Evolutionary conservation across 768 basidiomycete genomes (phyloP).

Genomic region (Kondoa subrosea): DNA sequence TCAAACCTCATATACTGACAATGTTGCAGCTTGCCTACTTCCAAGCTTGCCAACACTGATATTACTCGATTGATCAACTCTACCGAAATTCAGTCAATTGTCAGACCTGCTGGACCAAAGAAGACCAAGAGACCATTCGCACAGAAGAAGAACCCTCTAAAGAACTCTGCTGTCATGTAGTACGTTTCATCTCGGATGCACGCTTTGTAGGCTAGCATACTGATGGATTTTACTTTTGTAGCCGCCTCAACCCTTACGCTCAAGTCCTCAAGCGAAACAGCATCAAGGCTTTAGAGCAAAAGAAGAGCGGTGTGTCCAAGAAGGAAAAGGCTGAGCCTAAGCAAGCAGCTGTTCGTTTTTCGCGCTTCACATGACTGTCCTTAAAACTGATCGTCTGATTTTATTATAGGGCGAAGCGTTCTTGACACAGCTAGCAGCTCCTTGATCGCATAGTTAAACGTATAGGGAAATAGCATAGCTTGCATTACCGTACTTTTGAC

Average conservation of each 20-base stretch:
- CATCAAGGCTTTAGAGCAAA: conserved; percentile 36
- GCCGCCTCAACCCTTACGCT: conserved; percentile 97
- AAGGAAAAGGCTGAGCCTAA: conserved; percentile 20
- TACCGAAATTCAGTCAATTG: conserved; percentile 89
- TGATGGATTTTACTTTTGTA: conserved; percentile 29
- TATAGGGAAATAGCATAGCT: too few species aligned
- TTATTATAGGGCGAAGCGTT: conserved; percentile 14
- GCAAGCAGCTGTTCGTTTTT: conserved; percentile 18
- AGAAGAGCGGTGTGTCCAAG: conserved; percentile 9
- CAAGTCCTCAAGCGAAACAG: conserved; percentile 82
- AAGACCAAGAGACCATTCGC: conserved; percentile 85
- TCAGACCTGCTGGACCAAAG: conserved; percentile 74
- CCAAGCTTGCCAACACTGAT: conserved; percentile 94
- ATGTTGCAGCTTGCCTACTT: conserved; percentile 56
- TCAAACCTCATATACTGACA: conserved; percentile 3
- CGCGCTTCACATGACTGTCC: background rate
- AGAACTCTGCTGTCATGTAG: conserved; percentile 20
- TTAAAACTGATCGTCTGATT: background rate
- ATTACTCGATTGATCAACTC: conserved; percentile 96
- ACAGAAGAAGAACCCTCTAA: conserved; percentile 73
- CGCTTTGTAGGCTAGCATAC: too few species aligned
- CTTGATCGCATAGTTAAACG: too few species aligned
- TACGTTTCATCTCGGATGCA: background rate
- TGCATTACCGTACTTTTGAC: too few species aligned
- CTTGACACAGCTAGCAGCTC: conserved; percentile 12